Base-by-base conservation (phyloP, 352 stramenopile genomes). In the Phytophthora cryptogea region DNA sequence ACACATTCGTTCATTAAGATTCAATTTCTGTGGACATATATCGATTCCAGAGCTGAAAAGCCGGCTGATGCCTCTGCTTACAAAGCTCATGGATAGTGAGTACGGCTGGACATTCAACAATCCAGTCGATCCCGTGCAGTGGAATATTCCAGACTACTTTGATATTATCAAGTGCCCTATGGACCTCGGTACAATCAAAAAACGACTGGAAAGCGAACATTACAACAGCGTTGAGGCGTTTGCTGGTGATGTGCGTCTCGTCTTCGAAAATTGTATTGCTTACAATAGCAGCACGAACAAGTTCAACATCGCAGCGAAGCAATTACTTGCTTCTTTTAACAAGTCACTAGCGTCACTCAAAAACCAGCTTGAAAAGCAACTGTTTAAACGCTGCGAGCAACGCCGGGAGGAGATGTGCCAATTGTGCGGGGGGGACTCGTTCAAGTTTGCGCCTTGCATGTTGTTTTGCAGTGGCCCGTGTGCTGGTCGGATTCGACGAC, bases 101-200 rank as follows among this genome's bases (percentile, higher is more conserved):
- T 90, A 92, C 47, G 86, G 86, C 16, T 95, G 86, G 85, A 88
- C 94, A 11, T 99, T 99, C 67, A 94, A 95, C 47, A 87, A 89
- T 45, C 97, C 96, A 6, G 97, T 99, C 14, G 96, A 99, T 78
- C 92, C 97, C 6, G 89, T 97, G 50, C 83, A 92, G 51, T 89
- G 96, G 69, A 88, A 94, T 45, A 96, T 99, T 50, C 91, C 91
- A 2, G 87, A 96, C 60, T 96, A 96, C 54, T 92, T 94, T 50
- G 81, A 96, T 32, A 90, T 96, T 27, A 92, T 99, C 69, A 98
- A 98, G 66, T 94, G 92, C 45, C 97, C 97, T 0, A 99, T 99
- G 97, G 97, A 99, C 75, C 81, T 99, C 16, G 95, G 96, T 16
- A 99, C 96, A n/a, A 98, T 99, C 66, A 96, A 97, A 68, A 98